Percentiles rank a stretch among this genome's conserved stretches.
phyloP scores from a whole-genome alignment of 2,329 filamentous ascomycete species.

The Colletotrichum musae region DNA sequence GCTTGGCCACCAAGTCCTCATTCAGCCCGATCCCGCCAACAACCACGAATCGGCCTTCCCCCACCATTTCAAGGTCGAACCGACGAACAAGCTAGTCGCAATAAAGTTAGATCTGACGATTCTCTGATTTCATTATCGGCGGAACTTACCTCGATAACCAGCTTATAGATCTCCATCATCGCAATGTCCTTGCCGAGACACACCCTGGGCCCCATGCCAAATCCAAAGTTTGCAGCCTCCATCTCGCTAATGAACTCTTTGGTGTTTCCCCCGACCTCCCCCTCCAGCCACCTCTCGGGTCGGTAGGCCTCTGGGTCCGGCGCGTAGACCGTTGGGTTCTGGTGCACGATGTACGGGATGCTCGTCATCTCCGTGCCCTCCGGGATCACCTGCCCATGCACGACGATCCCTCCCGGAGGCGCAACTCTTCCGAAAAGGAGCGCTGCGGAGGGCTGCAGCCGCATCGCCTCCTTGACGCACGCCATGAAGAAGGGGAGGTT shows the following conservation, averaged over 20 bases:
- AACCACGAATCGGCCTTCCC: not conserved
- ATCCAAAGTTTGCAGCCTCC: slow-evolving; percentile 12
- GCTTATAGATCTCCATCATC: slow-evolving; percentile 23
- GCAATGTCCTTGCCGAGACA: slow-evolving; percentile 22
- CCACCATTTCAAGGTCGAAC: not conserved
- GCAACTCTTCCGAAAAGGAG: slow-evolving; percentile 10
- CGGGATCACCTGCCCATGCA: slow-evolving; percentile 19
- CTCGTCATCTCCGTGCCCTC: slow-evolving; percentile 18
- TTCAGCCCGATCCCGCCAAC: not conserved
- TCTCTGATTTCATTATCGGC: too few species aligned
- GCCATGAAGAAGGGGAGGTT: slow-evolving; percentile 24
- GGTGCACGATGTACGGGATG: slow-evolving; percentile 54
- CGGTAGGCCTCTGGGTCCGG: not conserved
- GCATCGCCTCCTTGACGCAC: slow-evolving; percentile 22
- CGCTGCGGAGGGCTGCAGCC: slow-evolving; percentile 14
- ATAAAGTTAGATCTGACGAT: too few species aligned
- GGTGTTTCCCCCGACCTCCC: slow-evolving; percentile 38
- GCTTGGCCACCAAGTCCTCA: not conserved
- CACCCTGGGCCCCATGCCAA: slow-evolving; percentile 24
- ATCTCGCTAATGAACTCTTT: slow-evolving; percentile 21
- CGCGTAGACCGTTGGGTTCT: slow-evolving; percentile 42
- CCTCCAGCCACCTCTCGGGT: not conserved
- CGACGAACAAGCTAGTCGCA: not conserved
- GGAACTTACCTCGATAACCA: not conserved
- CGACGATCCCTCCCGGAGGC: slow-evolving; percentile 8